Percentiles rank a stretch among this genome's conserved stretches.
Evolutionary conservation across 2,329 filamentous ascomycete genomes (phyloP).

Genomic region (Neocucurbitaria cava): DNA sequence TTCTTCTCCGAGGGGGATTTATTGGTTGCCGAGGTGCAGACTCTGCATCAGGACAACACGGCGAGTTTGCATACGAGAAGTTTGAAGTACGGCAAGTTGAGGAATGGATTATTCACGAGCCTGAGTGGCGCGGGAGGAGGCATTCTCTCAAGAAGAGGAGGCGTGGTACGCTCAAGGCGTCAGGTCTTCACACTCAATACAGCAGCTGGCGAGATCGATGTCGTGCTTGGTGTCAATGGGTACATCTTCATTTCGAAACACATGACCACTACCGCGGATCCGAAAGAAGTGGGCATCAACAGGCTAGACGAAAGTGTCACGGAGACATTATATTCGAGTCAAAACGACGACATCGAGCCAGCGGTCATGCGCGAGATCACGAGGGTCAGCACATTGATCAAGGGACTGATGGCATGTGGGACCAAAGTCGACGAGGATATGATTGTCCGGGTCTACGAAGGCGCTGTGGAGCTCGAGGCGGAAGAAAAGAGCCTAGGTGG

Average conservation of each 20-base stretch:
- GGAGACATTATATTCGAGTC: constrained; percentile 87
- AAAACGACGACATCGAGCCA: constrained; percentile 84
- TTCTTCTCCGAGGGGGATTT: constrained; percentile 97
- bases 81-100: constrained; percentile 91
- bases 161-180: constrained; percentile 81
- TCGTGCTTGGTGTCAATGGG: constrained; percentile 92
- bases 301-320: constrained; percentile 87
- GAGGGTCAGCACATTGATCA: constrained; percentile 79
- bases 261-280: constrained; percentile 64
- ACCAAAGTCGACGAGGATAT: constrained; percentile 89
- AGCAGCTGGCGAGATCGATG: constrained; percentile 74
- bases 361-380: constrained; percentile 88
- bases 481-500: constrained; percentile 65
- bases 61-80: constrained; percentile 89
- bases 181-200: constrained; percentile 80
- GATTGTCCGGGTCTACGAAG: constrained; percentile 81
- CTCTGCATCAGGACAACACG: constrained; percentile 82
- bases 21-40: constrained; percentile 93
- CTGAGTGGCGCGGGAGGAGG: constrained; percentile 80
- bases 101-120: constrained; percentile 88
- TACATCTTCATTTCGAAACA: constrained; percentile 96
- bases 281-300: constrained; percentile 71
- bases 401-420: constrained; percentile 80
- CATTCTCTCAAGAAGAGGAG: constrained; percentile 59
- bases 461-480: constrained; percentile 76